Evolutionary conservation across 768 basidiomycete genomes (phyloP).

Genomic region (Collybia sordida): DNA sequence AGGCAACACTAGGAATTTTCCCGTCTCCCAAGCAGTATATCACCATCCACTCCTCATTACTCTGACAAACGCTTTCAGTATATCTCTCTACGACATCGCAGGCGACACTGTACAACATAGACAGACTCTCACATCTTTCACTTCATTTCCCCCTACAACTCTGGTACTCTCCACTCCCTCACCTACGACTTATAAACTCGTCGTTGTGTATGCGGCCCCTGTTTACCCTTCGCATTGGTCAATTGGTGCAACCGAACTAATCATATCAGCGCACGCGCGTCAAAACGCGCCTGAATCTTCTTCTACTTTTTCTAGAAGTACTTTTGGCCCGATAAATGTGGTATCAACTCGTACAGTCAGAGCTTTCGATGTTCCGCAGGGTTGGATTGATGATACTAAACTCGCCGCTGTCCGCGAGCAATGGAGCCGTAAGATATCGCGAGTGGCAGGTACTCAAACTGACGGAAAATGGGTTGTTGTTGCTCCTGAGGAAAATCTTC

Average conservation of each 20-base stretch:
- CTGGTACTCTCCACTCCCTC: conserved; percentile 72
- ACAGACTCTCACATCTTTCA: conserved; percentile 74
- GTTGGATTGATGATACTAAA: conserved; percentile 70
- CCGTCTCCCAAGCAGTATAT: conserved; percentile 67
- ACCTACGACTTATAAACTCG: conserved; percentile 61
- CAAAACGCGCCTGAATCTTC: conserved; percentile 8
- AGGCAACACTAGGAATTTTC: conserved; percentile 36
- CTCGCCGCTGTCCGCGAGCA: conserved; percentile 67
- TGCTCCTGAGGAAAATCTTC: conserved; percentile 51
- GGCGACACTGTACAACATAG: conserved; percentile 48
- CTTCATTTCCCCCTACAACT: conserved; percentile 77
- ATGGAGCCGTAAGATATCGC: conserved; percentile 72
- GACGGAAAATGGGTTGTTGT: conserved; percentile 87
- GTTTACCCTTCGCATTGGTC: conserved; percentile 85
- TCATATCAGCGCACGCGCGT: conserved; percentile 46
- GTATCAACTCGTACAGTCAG: conserved; percentile 61
- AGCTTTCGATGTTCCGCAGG: conserved; percentile 68
- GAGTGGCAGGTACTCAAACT: conserved; percentile 73
- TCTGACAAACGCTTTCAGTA: conserved; percentile 62
- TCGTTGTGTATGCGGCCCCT: conserved; percentile 73
- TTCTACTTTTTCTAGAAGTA: conserved; percentile 3
- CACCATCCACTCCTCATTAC: conserved; percentile 78
- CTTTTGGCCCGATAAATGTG: conserved; percentile 42
- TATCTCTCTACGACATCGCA: conserved; percentile 74
- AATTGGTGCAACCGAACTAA: conserved; percentile 72